A percentile compares a stretch with the other conserved stretches of the same genome.
These are phyloP conservation scores for Blastomyces parvus DNA, from an alignment of 2,329 filamentous ascomycete genomes.

Conservation along the genomic window DNA sequence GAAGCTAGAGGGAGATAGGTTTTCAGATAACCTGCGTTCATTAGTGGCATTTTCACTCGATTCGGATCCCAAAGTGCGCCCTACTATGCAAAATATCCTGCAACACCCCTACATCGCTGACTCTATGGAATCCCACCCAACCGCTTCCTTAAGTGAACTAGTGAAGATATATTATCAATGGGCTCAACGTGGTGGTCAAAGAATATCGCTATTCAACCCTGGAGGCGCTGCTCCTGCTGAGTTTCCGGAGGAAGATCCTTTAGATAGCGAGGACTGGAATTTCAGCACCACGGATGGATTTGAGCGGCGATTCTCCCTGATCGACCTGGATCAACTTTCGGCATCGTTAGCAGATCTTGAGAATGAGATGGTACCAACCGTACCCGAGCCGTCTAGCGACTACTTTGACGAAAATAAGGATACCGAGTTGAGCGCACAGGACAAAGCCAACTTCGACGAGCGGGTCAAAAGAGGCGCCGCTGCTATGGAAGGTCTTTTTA, in stretches of 20 bases:
- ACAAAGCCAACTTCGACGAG: conserved; percentile 48
- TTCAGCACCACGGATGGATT: conserved; percentile 57
- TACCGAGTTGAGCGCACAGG: conserved; percentile 32
- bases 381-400: conserved; percentile 19
- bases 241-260: conserved; percentile 34
- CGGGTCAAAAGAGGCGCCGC: conserved; percentile 48
- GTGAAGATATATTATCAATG: conserved; percentile 42
- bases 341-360: conserved; percentile 40
- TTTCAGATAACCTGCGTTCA: conserved; percentile 37
- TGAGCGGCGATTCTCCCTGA: conserved; percentile 42
- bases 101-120: conserved; percentile 37
- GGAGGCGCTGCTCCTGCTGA: conserved; percentile 50
- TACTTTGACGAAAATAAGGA: conserved; percentile 24
- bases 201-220: conserved; percentile 50
- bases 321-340: conserved; percentile 37
- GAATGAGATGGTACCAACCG: conserved; percentile 24
- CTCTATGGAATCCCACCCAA: conserved; percentile 38
- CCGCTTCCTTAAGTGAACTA: conserved; percentile 35
- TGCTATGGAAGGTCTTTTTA: conserved; percentile 50
- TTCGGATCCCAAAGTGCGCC: conserved; percentile 36
- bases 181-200: conserved; percentile 40
- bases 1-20: conserved; percentile 35
- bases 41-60: conserved; percentile 38
- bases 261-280: conserved; percentile 50
- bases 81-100: conserved; percentile 39